These are phyloP conservation scores for Paracoccidioides lutzii DNA, from an alignment of 2,329 filamentous ascomycete genomes.

Conservation along the genomic window DNA sequence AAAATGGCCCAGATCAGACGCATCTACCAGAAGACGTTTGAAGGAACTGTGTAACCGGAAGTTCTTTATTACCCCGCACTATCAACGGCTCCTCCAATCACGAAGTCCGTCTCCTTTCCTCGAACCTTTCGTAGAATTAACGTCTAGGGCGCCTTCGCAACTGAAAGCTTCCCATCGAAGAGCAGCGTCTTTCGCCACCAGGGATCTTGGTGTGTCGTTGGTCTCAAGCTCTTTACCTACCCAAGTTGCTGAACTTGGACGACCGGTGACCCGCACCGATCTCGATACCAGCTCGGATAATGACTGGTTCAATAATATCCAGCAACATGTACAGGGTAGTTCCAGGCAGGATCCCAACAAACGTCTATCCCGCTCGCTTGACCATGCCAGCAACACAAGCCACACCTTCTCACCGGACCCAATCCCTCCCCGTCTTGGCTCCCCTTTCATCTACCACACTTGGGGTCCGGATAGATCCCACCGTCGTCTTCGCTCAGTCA, in stretches of 20 bases:
- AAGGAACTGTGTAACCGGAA: constrained; percentile 49
- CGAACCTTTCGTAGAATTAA: constrained; percentile 23
- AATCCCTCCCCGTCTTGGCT: constrained; percentile 35
- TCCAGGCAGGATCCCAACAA: neutral
- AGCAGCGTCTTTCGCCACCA: constrained; percentile 29
- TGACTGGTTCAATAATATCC: constrained; percentile 23
- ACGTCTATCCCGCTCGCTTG: neutral
- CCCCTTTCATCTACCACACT: constrained; percentile 38
- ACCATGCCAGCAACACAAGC: neutral
- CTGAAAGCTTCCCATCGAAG: constrained; percentile 14
- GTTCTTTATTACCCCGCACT: constrained; percentile 50
- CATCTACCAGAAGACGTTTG: constrained; percentile 45
- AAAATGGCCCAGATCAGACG: constrained; percentile 45
- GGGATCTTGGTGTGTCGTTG: constrained; percentile 34
- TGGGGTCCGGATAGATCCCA: constrained; percentile 34
- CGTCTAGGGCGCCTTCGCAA: constrained; percentile 18
- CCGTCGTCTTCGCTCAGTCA: constrained; percentile 20
- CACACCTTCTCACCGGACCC: constrained; percentile 12
- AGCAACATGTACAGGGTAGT: constrained; percentile 13
- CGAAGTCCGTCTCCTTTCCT: constrained; percentile 48
- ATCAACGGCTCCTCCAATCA: constrained; percentile 48
- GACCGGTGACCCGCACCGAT: neutral
- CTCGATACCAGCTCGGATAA: neutral
- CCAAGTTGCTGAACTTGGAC: constrained; percentile 16
- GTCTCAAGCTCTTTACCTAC: constrained; percentile 29